phyloP scores from a whole-genome alignment of 805 yeast species.

The Dipodascus geniculatus region DNA sequence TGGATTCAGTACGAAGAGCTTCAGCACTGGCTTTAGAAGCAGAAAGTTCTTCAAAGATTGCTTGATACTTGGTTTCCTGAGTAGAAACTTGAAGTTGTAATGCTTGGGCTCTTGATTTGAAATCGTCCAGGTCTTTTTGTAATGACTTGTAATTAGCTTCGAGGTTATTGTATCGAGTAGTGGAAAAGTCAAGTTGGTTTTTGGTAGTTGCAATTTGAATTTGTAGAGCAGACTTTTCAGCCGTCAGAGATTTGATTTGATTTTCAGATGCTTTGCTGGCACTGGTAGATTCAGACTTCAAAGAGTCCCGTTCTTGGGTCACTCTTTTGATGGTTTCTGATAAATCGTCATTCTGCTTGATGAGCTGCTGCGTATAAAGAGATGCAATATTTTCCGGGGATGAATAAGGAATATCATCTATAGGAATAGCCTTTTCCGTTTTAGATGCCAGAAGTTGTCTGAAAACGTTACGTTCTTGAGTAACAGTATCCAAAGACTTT shows the following conservation, averaged over 20 bases:
- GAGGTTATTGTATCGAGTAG: constrained; percentile 37
- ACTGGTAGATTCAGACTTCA: constrained; percentile 30
- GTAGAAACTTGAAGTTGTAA: constrained; percentile 33
- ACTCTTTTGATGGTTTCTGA: constrained; percentile 22
- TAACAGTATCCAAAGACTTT: constrained; percentile 39
- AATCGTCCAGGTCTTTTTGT: constrained; percentile 35
- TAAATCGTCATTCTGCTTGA: constrained; percentile 14
- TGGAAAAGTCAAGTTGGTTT: constrained; percentile 41
- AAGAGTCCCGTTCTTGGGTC: constrained; percentile 26
- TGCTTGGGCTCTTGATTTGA: constrained; percentile 29
- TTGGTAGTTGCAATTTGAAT: constrained; percentile 41
- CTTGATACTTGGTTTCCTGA: constrained; percentile 40
- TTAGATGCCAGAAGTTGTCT: constrained; percentile 24
- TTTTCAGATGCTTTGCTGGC: constrained; percentile 39
- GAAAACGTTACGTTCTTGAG: constrained; percentile 61
- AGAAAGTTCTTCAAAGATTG: constrained; percentile 42
- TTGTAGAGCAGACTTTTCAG: constrained; percentile 36
- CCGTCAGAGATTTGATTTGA: constrained; percentile 30
- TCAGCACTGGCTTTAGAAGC: constrained; percentile 38
- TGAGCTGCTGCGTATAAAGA: constrained; percentile 8
- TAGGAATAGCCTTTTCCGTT: neutral
- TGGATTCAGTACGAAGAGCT: constrained; percentile 33
- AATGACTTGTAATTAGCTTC: constrained; percentile 31
- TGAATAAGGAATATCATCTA: neutral
- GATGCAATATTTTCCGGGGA: constrained; percentile 1